These are phyloP conservation scores for Dryadomyces quercivorus DNA, from an alignment of 2,329 filamentous ascomycete genomes.

Conservation along the genomic window DNA sequence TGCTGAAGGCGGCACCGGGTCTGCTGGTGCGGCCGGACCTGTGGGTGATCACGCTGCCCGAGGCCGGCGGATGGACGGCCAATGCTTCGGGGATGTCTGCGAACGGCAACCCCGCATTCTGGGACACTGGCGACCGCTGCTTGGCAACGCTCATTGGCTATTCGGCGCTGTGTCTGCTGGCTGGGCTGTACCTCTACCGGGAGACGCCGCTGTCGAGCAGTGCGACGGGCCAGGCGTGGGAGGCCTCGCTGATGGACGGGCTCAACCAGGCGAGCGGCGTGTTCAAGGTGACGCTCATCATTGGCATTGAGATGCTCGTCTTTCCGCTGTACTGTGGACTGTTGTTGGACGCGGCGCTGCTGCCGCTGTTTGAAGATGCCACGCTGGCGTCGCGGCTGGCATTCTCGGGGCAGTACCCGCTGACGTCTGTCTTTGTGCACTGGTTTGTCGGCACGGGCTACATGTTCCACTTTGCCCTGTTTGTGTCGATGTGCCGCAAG, in stretches of 20 bases:
- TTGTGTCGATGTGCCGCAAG: slow-evolving; percentile 97
- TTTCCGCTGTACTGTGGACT: slow-evolving; percentile 94
- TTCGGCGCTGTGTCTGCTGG: slow-evolving; percentile 57
- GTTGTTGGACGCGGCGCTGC: slow-evolving; percentile 73
- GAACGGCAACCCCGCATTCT: slow-evolving; percentile 51
- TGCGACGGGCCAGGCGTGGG: slow-evolving; percentile 47
- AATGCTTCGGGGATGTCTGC: slow-evolving; percentile 15
- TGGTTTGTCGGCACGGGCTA: slow-evolving; percentile 99
- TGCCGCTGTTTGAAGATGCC: slow-evolving; percentile 78
- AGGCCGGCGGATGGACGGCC: neutral
- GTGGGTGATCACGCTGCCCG: slow-evolving; percentile 43
- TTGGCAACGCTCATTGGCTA: slow-evolving; percentile 76
- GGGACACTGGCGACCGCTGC: slow-evolving; percentile 52
- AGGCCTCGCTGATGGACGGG: slow-evolving; percentile 68
- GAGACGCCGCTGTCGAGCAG: slow-evolving; percentile 54
- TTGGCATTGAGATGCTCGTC: slow-evolving; percentile 96
- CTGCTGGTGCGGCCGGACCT: slow-evolving; percentile 33
- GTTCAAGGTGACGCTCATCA: slow-evolving; percentile 95
- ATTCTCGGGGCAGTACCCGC: slow-evolving; percentile 67
- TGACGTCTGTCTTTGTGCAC: slow-evolving; percentile 90
- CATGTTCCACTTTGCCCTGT: slow-evolving; percentile 99
- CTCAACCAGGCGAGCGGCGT: slow-evolving; percentile 92
- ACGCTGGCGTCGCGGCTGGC: slow-evolving; percentile 64
- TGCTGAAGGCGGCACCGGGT: slow-evolving; percentile 12
- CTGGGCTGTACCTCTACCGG: slow-evolving; percentile 67